Conservation (phyloP, 2,329 filamentous ascomycete species). For the Lasiodiplodia sp. region DNA sequence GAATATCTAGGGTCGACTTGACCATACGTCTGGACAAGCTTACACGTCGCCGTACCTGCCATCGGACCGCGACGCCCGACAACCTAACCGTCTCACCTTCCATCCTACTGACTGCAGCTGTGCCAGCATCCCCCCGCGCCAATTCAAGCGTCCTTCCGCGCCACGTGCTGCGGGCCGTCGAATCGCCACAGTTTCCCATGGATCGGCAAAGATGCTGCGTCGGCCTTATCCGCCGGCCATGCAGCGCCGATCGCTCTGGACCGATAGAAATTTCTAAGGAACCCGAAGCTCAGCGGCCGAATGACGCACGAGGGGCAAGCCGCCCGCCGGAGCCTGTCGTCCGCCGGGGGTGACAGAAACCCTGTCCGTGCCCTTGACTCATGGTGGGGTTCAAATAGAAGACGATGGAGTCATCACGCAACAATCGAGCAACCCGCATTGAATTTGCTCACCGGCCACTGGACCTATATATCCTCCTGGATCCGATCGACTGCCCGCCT, state of each 20-base stretch:
- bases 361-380: slow-evolving; percentile 4
- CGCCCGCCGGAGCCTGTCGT: background rate
- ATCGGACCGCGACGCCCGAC: background rate
- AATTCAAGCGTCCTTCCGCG: background rate
- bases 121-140: background rate
- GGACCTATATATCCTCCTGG: background rate
- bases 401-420: slow-evolving; percentile 16
- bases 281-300: background rate
- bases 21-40: no score
- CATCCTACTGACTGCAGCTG: background rate
- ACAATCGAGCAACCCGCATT: slow-evolving; percentile 8
- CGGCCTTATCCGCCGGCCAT: slow-evolving; percentile 9
- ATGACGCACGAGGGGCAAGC: slow-evolving; percentile 16
- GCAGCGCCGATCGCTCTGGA: background rate
- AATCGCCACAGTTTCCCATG: slow-evolving; percentile 18
- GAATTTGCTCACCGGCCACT: background rate
- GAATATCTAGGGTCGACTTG: background rate
- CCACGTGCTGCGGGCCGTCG: background rate
- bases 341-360: background rate
- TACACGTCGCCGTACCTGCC: background rate
- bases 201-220: slow-evolving; percentile 9
- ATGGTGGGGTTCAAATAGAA: slow-evolving; percentile 12
- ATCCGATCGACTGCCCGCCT: background rate
- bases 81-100: background rate
- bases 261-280: slow-evolving; percentile 8